These are phyloP conservation scores for Xylariaceae sp. DNA, from an alignment of 2,329 filamentous ascomycete genomes.

Conservation along the genomic window DNA sequence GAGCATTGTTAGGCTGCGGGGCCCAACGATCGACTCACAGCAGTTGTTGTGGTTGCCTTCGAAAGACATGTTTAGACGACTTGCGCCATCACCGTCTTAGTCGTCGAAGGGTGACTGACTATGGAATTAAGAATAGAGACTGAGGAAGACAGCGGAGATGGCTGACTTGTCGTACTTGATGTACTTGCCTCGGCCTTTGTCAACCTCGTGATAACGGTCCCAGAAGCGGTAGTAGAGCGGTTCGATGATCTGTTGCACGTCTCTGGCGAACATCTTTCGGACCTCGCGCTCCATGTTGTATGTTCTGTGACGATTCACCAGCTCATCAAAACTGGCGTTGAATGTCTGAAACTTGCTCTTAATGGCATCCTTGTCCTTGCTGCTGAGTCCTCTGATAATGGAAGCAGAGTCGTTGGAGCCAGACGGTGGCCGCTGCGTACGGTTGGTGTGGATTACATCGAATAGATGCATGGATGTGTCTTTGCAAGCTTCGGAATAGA, in stretches of 20 bases:
- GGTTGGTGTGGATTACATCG: conserved; percentile 87
- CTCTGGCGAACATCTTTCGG: conserved; percentile 68
- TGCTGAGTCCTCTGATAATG: conserved; percentile 75
- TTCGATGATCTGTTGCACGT: conserved; percentile 87
- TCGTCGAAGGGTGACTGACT: background rate
- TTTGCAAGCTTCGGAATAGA: conserved; percentile 83
- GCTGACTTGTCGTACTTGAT: conserved; percentile 91
- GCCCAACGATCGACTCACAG: background rate
- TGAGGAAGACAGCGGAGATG: conserved; percentile 62
- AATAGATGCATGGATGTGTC: conserved; percentile 80
- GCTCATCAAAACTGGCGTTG: conserved; percentile 84
- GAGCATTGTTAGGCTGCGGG: background rate
- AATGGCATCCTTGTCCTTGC: conserved; percentile 92
- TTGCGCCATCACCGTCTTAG: background rate
- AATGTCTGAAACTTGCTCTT: conserved; percentile 94
- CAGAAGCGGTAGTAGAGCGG: conserved; percentile 93
- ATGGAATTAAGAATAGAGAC: conserved; percentile 37
- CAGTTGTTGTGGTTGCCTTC: background rate
- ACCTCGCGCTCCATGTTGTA: conserved; percentile 91
- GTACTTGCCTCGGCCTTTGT: conserved; percentile 97
- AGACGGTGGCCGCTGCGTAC: conserved; percentile 65
- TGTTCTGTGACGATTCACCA: conserved; percentile 74
- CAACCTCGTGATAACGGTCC: conserved; percentile 94
- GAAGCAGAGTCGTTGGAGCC: conserved; percentile 74
- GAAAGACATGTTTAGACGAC: background rate